Percentiles rank a stretch among this genome's conserved stretches.
These are phyloP conservation scores for Amanita phalloides DNA, from an alignment of 768 basidiomycete species.

Conservation along the genomic window DNA sequence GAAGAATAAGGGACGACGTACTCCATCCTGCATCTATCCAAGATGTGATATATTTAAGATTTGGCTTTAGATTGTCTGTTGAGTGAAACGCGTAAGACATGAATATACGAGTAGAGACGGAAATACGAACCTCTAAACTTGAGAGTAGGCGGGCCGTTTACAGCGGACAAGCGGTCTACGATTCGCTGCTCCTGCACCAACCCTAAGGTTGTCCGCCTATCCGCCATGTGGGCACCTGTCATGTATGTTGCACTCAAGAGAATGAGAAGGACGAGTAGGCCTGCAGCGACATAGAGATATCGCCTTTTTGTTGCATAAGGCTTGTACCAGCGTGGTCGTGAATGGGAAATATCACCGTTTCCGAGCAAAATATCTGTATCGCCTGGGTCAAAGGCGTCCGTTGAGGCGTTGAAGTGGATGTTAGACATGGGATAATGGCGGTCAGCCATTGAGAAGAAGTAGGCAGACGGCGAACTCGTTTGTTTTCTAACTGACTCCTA, in stretches of 20 bases:
- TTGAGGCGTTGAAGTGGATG: not conserved
- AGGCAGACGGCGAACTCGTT: not conserved
- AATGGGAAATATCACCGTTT: not conserved
- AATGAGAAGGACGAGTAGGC: constrained; percentile 18
- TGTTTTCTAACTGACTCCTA: not conserved
- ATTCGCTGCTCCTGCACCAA: not conserved
- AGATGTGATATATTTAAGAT: constrained; percentile 58
- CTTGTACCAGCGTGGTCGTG: not conserved
- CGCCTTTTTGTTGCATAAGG: not conserved
- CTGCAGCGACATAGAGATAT: constrained; percentile 14
- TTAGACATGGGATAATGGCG: not conserved
- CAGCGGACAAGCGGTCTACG: not conserved
- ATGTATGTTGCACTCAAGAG: constrained; percentile 14
- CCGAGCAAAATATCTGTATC: constrained; percentile 7
- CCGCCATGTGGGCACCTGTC: not conserved
- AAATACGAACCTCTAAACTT: constrained; percentile 40
- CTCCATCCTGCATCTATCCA: constrained; percentile 78
- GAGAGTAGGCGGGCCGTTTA: constrained; percentile 42
- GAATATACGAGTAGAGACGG: not conserved
- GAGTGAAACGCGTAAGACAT: not conserved
- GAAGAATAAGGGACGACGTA: constrained; percentile 20
- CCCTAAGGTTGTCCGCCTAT: not conserved
- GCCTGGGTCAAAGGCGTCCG: not conserved
- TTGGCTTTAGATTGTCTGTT: constrained; percentile 52
- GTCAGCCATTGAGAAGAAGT: not conserved